Evolutionary conservation across 805 yeast species (phyloP).

Genomic region (Cyberlindnera samutprakarnensis): DNA sequence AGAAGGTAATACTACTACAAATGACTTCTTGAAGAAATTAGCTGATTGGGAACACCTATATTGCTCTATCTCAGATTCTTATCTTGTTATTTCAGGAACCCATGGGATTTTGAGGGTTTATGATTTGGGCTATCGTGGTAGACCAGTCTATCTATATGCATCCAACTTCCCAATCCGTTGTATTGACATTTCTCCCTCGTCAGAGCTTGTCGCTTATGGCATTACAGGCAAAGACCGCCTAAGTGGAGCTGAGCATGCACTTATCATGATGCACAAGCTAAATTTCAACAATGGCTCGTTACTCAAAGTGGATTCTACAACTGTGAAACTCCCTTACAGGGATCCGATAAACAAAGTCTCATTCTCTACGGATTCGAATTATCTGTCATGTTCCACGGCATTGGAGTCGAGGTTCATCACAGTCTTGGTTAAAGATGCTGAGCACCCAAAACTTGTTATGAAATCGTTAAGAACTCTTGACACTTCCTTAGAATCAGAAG

Average conservation of each 20-base stretch:
- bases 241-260: constrained; percentile 67
- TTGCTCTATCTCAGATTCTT: constrained; percentile 49
- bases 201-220: constrained; percentile 65
- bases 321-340: constrained; percentile 75
- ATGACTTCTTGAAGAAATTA: constrained; percentile 23
- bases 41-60: constrained; percentile 51
- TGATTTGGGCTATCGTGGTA: constrained; percentile 50
- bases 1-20: constrained; percentile 11
- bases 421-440: constrained; percentile 56
- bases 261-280: constrained; percentile 51
- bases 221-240: constrained; percentile 72
- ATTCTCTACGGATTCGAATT: constrained; percentile 65
- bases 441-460: constrained; percentile 61
- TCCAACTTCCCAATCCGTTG: constrained; percentile 76
- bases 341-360: constrained; percentile 75
- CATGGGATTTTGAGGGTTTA: constrained; percentile 63
- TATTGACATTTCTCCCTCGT: constrained; percentile 60
- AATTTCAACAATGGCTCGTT: constrained; percentile 11
- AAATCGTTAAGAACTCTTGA: constrained; percentile 58
- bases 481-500: constrained; percentile 73
- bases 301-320: constrained; percentile 46
- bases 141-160: constrained; percentile 57
- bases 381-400: constrained; percentile 59
- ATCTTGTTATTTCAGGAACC: constrained; percentile 62
- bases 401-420: constrained; percentile 75